A percentile compares a stretch with the other conserved stretches of the same genome.
These are phyloP conservation scores for Entomortierella lignicola DNA, from an alignment of 192 early-diverging fungal genomes.

Conservation along the genomic window DNA sequence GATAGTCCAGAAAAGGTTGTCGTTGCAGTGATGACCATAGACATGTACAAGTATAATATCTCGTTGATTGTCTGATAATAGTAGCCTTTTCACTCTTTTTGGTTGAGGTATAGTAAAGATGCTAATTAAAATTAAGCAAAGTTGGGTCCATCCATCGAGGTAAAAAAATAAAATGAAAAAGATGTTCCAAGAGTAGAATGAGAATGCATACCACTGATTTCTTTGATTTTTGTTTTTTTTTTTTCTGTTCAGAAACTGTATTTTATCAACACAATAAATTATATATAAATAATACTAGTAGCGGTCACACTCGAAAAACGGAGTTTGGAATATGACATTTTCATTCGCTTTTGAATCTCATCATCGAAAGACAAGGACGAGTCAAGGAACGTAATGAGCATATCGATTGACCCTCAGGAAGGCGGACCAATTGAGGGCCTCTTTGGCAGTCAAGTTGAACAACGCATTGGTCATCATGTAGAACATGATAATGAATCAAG, in stretches of 20 bases:
- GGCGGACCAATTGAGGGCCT: slow-evolving; percentile 35
- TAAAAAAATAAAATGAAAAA: too few relatives aligned
- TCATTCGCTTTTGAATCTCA: neutral
- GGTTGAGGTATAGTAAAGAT: too few relatives aligned
- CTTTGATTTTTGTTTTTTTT: neutral
- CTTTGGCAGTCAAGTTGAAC: slow-evolving; percentile 46
- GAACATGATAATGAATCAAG: slow-evolving; percentile 12
- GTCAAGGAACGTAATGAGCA: slow-evolving; percentile 8
- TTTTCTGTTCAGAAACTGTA: neutral
- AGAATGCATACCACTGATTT: too few relatives aligned
- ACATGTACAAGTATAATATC: too few relatives aligned
- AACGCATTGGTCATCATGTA: slow-evolving; percentile 25
- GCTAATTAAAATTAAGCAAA: too few relatives aligned
- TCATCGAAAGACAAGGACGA: neutral
- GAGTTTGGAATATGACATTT: neutral
- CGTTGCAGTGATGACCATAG: too few relatives aligned
- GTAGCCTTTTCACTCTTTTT: too few relatives aligned
- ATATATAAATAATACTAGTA: neutral
- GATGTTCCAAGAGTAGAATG: too few relatives aligned
- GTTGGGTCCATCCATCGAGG: too few relatives aligned
- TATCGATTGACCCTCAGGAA: slow-evolving; percentile 35
- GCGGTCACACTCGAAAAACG: neutral
- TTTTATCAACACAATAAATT: too few relatives aligned
- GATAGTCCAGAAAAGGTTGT: too few relatives aligned
- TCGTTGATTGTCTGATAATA: too few relatives aligned